phyloP scores from a whole-genome alignment of 192 early-diverging fungal genomes.

The Martensiomyces pterosporus region DNA sequence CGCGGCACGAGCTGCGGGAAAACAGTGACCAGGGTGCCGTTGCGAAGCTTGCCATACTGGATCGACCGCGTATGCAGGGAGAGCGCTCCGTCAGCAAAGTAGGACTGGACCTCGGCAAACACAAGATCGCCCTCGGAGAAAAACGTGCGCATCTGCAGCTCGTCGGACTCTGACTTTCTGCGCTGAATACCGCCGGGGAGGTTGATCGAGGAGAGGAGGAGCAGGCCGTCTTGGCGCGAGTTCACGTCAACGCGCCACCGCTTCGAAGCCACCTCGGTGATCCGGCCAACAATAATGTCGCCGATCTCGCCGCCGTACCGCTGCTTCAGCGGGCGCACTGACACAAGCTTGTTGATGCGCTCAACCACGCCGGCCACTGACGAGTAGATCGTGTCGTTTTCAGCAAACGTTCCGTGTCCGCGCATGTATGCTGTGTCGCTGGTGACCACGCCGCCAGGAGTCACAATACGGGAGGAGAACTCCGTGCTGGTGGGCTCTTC shows the following conservation, averaged over 20 bases:
- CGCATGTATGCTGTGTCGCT: constrained; percentile 46
- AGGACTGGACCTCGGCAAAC: constrained; percentile 84
- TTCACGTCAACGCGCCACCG: constrained; percentile 95
- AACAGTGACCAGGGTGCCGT: constrained; percentile 76
- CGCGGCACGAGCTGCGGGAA: constrained; percentile 88
- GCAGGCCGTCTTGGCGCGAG: constrained; percentile 78
- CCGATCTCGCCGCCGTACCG: constrained; percentile 93
- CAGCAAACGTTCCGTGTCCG: constrained; percentile 86
- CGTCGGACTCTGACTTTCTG: constrained; percentile 92
- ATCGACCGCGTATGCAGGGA: constrained; percentile 86
- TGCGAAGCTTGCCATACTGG: constrained; percentile 86
- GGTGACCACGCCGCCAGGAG: constrained; percentile 42
- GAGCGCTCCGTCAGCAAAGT: constrained; percentile 82
- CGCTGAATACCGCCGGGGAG: constrained; percentile 93
- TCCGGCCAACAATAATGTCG: constrained; percentile 93
- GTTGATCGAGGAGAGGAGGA: constrained; percentile 87
- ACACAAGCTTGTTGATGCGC: constrained; percentile 93
- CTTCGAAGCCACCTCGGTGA: constrained; percentile 85
- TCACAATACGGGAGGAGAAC: constrained; percentile 35
- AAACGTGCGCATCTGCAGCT: constrained; percentile 93
- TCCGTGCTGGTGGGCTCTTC: neutral
- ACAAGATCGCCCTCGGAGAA: constrained; percentile 93
- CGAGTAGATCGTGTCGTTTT: constrained; percentile 66
- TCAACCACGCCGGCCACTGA: constrained; percentile 90
- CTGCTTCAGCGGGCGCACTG: constrained; percentile 81